Evolutionary conservation across 106 monocot genomes (phyloP).

Genomic region (Narthecium ossifragum): DNA sequence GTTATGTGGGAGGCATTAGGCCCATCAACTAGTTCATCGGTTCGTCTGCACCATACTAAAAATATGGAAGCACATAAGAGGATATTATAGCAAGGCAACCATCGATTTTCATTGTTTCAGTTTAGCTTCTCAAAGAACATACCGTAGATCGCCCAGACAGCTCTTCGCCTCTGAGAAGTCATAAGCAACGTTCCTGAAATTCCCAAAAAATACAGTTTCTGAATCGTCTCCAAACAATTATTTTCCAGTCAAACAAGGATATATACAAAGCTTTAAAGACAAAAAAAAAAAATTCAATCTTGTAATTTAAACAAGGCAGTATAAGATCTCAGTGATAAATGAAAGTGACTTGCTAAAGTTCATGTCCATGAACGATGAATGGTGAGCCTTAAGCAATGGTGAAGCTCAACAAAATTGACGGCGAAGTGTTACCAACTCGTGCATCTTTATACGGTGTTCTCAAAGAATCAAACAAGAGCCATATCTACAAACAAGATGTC

Average conservation of each 20-base stretch:
- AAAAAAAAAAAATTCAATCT: not conserved
- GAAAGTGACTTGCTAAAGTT: too few relatives aligned
- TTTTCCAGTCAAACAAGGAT: not conserved
- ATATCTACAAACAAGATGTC: too few relatives aligned
- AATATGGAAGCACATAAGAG: not conserved
- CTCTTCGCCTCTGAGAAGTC: slow-evolving; percentile 77
- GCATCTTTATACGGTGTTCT: too few relatives aligned
- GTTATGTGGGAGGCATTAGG: slow-evolving; percentile 69
- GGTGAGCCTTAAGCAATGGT: too few relatives aligned
- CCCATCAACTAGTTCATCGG: slow-evolving; percentile 78
- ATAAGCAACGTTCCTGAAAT: slow-evolving; percentile 67
- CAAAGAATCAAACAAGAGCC: too few relatives aligned
- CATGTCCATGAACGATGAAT: too few relatives aligned
- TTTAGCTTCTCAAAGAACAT: too few relatives aligned
- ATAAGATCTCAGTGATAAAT: too few relatives aligned
- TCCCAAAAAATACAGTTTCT: too few relatives aligned
- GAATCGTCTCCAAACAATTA: not conserved
- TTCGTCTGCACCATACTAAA: slow-evolving; percentile 76
- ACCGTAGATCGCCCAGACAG: slow-evolving; percentile 88
- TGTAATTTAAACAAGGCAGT: not conserved
- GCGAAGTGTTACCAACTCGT: too few relatives aligned
- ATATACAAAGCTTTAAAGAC: not conserved
- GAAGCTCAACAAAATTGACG: too few relatives aligned
- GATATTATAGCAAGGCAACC: not conserved
- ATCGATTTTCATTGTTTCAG: too few relatives aligned